Base-by-base conservation (phyloP, 1,139 yeast species). In the Kodamaea fungicola region DNA sequence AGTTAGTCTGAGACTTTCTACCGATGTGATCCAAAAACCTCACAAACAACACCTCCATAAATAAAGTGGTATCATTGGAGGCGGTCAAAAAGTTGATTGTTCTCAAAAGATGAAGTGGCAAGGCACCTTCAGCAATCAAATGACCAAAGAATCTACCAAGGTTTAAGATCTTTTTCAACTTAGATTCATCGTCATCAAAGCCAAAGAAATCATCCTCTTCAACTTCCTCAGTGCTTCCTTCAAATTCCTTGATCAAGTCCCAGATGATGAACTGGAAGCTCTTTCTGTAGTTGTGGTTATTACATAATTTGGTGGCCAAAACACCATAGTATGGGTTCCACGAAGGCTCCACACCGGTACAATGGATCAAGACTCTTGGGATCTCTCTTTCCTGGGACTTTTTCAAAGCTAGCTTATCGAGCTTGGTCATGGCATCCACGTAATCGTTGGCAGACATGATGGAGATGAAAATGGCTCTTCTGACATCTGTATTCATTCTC, bases 381-480 rank as follows among this genome's bases (percentile, higher is more conserved):
- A 92, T 84, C 52, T 94, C 98, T 35, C 88, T 67, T 49, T 85
- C 85, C 55, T 94, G 97, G n/a, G 83, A 71, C 48, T 78, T 80
- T 51, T 85, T 89, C 47, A 94, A 69, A 23, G 81, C 76, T 38
- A 94, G 62, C 51, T 89, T 89, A 52, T 88, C 94, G 32, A 94
- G 57, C 45, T 88, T 83, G 12, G 86, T 79, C 45, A 80, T 78
- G 0, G 97, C 95, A 60, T 94, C 97, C 50, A 87, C 70, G 49
- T 78, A 94, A 59, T 94, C 98, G 47, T 83, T 84, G 2, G 96
- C 95, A 7, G 97, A 88, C 96, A 92, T 89, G 9, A 94, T 80
- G 22, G 96, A 87, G 25, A 94, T 80, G 53, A 92, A 94, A 9
- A 94, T 81, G 1, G 97, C 97, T 43, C 96, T 76, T 63, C 98